A percentile compares a stretch with the other conserved stretches of the same genome.
Conservation (phyloP, 2,329 filamentous ascomycete species). For the Cladophialophora chaetospira region DNA sequence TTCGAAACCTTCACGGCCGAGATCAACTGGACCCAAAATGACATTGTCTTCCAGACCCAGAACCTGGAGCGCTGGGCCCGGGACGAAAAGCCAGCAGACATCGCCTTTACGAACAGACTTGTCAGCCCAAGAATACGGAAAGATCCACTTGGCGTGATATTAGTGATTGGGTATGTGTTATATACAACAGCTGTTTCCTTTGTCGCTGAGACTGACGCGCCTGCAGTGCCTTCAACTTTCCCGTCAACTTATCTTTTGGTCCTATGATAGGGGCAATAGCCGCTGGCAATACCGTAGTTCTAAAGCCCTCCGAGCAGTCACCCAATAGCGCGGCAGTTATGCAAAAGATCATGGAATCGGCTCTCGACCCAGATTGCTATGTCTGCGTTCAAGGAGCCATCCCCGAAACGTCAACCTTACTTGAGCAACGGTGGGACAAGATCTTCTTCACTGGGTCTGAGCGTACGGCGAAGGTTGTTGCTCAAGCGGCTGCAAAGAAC, state of each 20-base stretch:
- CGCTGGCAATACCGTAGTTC: constrained; percentile 82
- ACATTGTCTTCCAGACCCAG: constrained; percentile 75
- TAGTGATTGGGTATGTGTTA: constrained; percentile 87
- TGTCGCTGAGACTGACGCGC: constrained; percentile 16
- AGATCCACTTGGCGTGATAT: constrained; percentile 79
- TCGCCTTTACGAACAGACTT: constrained; percentile 66
- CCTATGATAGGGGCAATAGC: constrained; percentile 88
- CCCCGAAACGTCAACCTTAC: constrained; percentile 75
- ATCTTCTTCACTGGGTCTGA: constrained; percentile 92
- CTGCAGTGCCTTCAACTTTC: constrained; percentile 82
- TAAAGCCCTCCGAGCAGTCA: constrained; percentile 88
- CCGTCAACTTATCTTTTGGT: constrained; percentile 74
- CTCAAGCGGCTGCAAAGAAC: constrained; percentile 84
- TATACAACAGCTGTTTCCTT: constrained; percentile 33
- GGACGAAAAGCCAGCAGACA: constrained; percentile 74
- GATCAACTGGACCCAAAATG: constrained; percentile 75
- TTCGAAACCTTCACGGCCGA: constrained; percentile 77
- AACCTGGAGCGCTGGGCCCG: constrained; percentile 80
- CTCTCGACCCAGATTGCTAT: constrained; percentile 77
- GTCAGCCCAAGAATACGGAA: constrained; percentile 78
- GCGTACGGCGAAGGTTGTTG: constrained; percentile 79
- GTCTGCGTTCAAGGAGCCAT: constrained; percentile 77
- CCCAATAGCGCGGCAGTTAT: constrained; percentile 76
- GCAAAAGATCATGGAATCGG: constrained; percentile 73
- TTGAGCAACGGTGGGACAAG: constrained; percentile 94